phyloP scores from a whole-genome alignment of 257 asterid genomes.

The Lavandula angustifolia region DNA sequence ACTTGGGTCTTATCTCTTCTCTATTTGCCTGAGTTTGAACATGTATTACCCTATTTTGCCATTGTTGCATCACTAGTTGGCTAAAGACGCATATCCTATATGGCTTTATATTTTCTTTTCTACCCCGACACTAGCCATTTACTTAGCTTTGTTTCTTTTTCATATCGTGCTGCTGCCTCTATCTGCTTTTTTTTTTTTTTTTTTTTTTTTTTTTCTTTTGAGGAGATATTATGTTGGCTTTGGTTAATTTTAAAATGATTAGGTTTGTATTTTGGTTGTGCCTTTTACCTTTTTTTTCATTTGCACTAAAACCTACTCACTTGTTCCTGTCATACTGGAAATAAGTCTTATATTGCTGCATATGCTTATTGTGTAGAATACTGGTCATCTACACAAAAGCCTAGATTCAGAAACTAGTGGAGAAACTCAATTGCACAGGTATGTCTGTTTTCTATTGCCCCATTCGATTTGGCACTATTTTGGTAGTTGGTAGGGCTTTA shows the following conservation, averaged over 20 bases:
- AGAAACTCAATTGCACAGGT: neutral
- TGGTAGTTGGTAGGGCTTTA: neutral
- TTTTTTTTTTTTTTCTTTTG: too few species aligned
- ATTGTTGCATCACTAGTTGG: neutral
- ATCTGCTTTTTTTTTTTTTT: too few species aligned
- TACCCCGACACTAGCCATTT: neutral
- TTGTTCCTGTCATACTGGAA: constrained; percentile 3
- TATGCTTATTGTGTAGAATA: neutral
- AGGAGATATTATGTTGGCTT: neutral
- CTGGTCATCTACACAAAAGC: neutral
- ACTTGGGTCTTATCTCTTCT: neutral
- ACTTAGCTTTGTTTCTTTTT: neutral
- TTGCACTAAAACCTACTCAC: constrained; percentile 6
- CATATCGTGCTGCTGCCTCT: too few species aligned
- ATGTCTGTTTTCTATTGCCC: neutral
- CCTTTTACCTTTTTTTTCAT: neutral
- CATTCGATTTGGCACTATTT: neutral
- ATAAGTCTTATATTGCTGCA: neutral
- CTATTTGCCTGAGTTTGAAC: neutral
- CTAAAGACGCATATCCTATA: neutral
- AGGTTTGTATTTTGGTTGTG: neutral
- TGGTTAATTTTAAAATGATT: neutral
- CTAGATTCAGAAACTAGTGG: neutral
- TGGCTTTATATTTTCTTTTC: neutral
- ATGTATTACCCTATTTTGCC: neutral